phyloP scores from a whole-genome alignment of 768 basidiomycete species.

The Trametes elegans region DNA sequence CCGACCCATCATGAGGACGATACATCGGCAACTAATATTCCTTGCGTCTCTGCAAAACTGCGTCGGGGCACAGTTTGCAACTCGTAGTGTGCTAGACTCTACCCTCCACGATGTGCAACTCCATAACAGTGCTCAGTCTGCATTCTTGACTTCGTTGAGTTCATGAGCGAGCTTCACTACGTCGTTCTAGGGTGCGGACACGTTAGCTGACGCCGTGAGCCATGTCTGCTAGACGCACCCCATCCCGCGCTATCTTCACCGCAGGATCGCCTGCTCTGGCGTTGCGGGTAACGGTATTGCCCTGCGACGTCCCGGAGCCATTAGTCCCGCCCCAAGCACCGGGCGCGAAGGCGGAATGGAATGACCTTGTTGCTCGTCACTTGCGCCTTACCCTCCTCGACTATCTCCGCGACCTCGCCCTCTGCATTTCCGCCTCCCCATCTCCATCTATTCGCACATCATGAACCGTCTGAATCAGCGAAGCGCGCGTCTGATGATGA shows the following conservation, averaged over 20 bases:
- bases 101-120: no score
- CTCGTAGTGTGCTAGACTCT: no score
- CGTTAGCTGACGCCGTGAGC: background rate
- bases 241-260: conserved; percentile 43
- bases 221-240: conserved; percentile 34
- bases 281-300: conserved; percentile 43
- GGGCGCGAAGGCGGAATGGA: background rate
- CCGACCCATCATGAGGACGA: no score
- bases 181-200: conserved; percentile 37
- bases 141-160: conserved; percentile 41
- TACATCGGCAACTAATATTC: no score
- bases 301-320: conserved; percentile 30
- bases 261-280: conserved; percentile 48
- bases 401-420: conserved; percentile 40
- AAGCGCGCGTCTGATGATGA: background rate
- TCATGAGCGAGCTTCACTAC: conserved; percentile 53
- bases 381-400: conserved; percentile 41
- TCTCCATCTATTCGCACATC: conserved; percentile 34
- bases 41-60: no score
- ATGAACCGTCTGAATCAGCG: background rate
- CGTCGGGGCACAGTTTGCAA: no score
- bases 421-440: conserved; percentile 34
- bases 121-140: no score
- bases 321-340: no score
- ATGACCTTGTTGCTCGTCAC: conserved; percentile 46